Conservation (phyloP, 805 yeast genomes). For the Metschnikowia reukaufii region DNA sequence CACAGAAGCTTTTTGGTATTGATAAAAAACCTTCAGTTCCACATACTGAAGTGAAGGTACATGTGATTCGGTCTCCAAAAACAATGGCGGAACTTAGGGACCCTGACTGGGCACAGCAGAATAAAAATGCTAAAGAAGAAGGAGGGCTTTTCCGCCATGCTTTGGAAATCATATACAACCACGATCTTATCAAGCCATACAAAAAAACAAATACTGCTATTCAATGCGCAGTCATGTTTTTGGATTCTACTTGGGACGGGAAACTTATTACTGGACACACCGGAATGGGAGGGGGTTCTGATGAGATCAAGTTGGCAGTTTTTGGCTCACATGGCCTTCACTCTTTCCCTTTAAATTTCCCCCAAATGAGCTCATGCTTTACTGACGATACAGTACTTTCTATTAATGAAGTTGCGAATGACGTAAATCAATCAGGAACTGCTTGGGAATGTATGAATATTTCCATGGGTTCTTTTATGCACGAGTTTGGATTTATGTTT, state of each 20-base stretch:
- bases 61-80: conserved; percentile 64
- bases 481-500: conserved; percentile 87
- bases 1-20: conserved; percentile 36
- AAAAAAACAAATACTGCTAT: conserved; percentile 41
- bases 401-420: conserved; percentile 81
- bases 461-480: conserved; percentile 91
- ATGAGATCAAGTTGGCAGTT: conserved; percentile 71
- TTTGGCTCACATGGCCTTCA: conserved; percentile 92
- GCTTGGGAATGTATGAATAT: conserved; percentile 88
- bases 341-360: conserved; percentile 85
- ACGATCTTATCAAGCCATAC: conserved; percentile 45
- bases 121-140: conserved; percentile 62
- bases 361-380: conserved; percentile 65
- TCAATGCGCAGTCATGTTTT: conserved; percentile 80
- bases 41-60: conserved; percentile 67
- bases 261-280: conserved; percentile 80
- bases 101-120: conserved; percentile 85
- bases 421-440: conserved; percentile 77
- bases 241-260: conserved; percentile 85
- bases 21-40: conserved; percentile 51
- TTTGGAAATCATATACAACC: conserved; percentile 58
- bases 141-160: conserved; percentile 84
- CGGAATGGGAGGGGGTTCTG: conserved; percentile 88
- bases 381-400: conserved; percentile 66
- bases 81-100: conserved; percentile 73